Base-by-base conservation (phyloP, 129 eudicot species). In the Artemisia annua region DNA sequence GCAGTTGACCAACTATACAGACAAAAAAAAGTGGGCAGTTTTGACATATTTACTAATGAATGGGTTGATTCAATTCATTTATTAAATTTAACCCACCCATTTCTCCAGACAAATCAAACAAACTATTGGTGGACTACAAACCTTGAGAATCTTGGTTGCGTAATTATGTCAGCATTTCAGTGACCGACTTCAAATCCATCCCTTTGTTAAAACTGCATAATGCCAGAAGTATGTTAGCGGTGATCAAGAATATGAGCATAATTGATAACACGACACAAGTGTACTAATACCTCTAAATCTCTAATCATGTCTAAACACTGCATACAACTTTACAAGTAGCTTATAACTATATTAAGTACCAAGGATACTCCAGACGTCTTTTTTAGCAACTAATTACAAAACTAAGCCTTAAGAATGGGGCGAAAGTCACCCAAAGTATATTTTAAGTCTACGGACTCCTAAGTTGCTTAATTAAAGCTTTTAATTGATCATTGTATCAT, bases 191-290 rank as follows among this genome's bases (percentile, higher is more conserved):
- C 87, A 90, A 71, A 73, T 79, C 91, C 0, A 82, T 55, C 63
- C 75, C 86, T 75, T 79, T 81, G 82, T 79, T 81, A 71, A 87
- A 78, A 60, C 96, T 90, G 91, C 61, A 80, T 11, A 77, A 52
- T 20, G 46, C 43, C 59, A 52, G 20, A 74, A 43, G 60, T 13
- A 19, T 17, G 26, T 35, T 51, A 59, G 57, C 12, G 51, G 11
- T 5, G 28, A 51, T 30, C 48, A 55, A 22, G 61, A 48, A 24
- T 26, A 4, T 9, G 60, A 68, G 52, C 44, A 60, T 35, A 35
- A 32, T 22, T 19, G 55, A 61, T 61, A 59, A 32, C 26, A 59
- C 4, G 8, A 24, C 65, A 59, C 10, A 32, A 20, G 13, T 24
- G 15, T 22, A 22, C 28, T 11, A 11, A 18, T 58, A 20, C 19